Base-by-base conservation (phyloP, 352 stramenopile genomes). In the Phytophthora europaea region DNA sequence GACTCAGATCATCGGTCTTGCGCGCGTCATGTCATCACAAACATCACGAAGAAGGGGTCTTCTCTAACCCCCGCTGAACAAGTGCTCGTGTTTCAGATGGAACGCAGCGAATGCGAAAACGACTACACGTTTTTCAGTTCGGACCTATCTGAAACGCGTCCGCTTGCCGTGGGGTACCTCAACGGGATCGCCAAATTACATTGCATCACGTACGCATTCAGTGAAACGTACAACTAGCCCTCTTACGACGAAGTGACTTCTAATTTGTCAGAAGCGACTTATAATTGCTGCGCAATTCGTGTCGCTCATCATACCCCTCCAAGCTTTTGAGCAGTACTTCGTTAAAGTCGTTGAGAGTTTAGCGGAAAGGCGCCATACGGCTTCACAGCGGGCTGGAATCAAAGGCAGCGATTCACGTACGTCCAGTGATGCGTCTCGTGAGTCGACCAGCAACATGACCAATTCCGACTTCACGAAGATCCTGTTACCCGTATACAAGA, bases 171-270 rank as follows among this genome's bases (percentile, higher is more conserved):
- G 34, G 34, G 15, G 13, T 40, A 40, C 34, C 34, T 40, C 9
- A 13, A 40, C 34, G 34, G 34, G 9, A 40, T 67, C 20, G 31
- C 43, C 10, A 67, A 60, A 36, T 13, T 15, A 10, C 33, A 67
- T 18, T 59, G 28, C 50, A 18, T 60, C 5, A 63, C 23, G 0
- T 63, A 43, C 13, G 40, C 40, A 13, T 67, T 67, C 22, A 59
- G 36, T 8, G 61, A 67, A 20, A 18, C 9, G 12, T 55, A 61
- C 18, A 40, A 61, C 5, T 36, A 54, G n/a, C 61, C 61, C 2
- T 61, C 23, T 6, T 68, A 61, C 61, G 61, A 68, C 26, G 34
- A 68, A 9, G 51, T 68, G 13, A 61, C 51, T 5, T 61, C 34
- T 40, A 61, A 61, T 31, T 10, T 55, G 12, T 61, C 34, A 15